Evolutionary conservation across 306 rosid species (phyloP), one percentile per base, ranked within the genome.

Genomic region (Begonia peltatifolia): DNA sequence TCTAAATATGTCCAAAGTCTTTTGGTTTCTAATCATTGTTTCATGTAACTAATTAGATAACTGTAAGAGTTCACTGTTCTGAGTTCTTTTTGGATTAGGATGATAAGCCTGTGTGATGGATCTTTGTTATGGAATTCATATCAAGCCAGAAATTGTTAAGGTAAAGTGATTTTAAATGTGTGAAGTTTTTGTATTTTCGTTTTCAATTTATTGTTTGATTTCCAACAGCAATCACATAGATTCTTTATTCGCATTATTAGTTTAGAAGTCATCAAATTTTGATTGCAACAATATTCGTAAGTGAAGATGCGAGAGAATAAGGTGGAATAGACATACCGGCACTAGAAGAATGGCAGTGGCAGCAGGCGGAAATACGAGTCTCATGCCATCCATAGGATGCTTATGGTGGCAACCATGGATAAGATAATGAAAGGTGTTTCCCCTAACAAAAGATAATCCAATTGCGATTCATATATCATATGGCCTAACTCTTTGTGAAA

Each of bases 331-430:
- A 44, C 11, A 44, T 44, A 44, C 48, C 9, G 48, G 48, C 14
- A 44, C n/a, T 10, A 44, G 48, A 11, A 92, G 68, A 65, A 83
- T 36, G 64, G 96, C 94, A 12, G 99, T 81, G 47, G 87, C 96
- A 62, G 93, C 57, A 2, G 99, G 99, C 57, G 99, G 99, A 22
- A 92, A 86, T 67, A 92, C 99, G 52, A 92, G 99, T 56, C 99
- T 77, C 75, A 92, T 67, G 51, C 96, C 79, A 60, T 92, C 99
- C 96, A 86, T 92, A 9, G 99, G 99, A 63, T 92, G 96, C 68
- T 92, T 92, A 70, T 86, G 99, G 68, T 92, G 99, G 76, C 94
- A 86, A 57, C 99, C 99, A 63, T 92, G 99, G 51, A 92, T 74
- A 59, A 92, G 94, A 81, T 86, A 86, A 68, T 92, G 99, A 14